Conservation (phyloP, 2,329 filamentous ascomycete species). For the Trichocomaceae sp. region DNA sequence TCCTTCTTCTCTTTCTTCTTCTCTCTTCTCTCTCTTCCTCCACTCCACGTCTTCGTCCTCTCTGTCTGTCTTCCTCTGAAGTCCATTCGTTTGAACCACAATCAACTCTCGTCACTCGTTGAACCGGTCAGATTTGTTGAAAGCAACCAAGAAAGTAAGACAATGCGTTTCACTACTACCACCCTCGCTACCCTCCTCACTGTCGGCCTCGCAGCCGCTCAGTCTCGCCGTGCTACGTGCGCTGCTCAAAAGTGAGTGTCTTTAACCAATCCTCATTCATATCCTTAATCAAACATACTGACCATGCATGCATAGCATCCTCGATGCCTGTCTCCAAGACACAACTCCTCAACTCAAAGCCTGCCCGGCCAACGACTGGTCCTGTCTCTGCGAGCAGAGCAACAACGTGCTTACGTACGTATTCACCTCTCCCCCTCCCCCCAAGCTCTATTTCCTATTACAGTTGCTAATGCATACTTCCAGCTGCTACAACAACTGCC, state of each 20-base stretch:
- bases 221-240: slow-evolving; percentile 11
- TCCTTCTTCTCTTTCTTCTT: neutral
- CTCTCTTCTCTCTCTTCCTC: neutral
- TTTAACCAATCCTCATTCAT: neutral
- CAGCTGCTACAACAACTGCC: slow-evolving; percentile 61
- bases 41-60: too few species aligned
- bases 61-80: neutral
- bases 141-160: slow-evolving; percentile 2
- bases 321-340: slow-evolving; percentile 43
- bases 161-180: slow-evolving; percentile 13
- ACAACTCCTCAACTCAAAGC: slow-evolving; percentile 36
- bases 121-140: neutral
- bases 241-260: slow-evolving; percentile 17
- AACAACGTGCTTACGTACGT: slow-evolving; percentile 45
- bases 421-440: neutral
- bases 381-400: slow-evolving; percentile 54
- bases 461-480: neutral
- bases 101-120: neutral
- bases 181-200: slow-evolving; percentile 14
- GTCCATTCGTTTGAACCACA: neutral
- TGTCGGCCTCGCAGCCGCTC: slow-evolving; percentile 14
- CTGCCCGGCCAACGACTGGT: slow-evolving; percentile 46
- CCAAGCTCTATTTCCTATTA: slow-evolving; percentile 4
- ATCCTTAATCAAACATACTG: neutral
- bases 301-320: slow-evolving; percentile 31